These are phyloP conservation scores for Sphaerobolus stellatus DNA, from an alignment of 1,284 basidiomycete genomes.

Conservation along the genomic window DNA sequence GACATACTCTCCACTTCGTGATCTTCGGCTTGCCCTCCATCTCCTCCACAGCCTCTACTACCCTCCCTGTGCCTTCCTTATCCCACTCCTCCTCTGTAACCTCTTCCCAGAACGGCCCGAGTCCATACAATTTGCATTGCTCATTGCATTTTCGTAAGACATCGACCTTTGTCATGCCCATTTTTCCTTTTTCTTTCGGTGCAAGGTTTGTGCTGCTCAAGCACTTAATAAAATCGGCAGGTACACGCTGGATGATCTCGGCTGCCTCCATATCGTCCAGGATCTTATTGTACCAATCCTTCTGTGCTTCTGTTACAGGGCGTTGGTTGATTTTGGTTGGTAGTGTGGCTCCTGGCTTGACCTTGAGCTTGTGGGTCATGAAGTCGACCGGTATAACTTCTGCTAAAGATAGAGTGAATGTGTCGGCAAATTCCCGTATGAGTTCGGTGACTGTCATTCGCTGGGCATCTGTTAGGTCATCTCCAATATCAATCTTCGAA, in stretches of 20 bases:
- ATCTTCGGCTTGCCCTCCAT: too few relatives aligned
- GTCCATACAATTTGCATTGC: conserved; percentile 26
- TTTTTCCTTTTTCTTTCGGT: conserved; percentile 29
- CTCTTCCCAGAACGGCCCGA: conserved; percentile 15
- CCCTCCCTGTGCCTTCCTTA: conserved; percentile 5
- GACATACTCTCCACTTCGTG: conserved; percentile 36
- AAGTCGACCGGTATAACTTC: conserved; percentile 17
- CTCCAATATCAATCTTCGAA: conserved; percentile 17
- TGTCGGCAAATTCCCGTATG: conserved; percentile 15
- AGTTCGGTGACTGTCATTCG: conserved; percentile 7
- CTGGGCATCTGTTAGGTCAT: conserved; percentile 15
- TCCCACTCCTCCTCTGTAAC: conserved; percentile 12
- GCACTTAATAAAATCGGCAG: conserved; percentile 28
- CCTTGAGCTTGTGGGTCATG: conserved; percentile 20
- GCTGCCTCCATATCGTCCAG: conserved; percentile 34
- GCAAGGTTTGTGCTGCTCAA: conserved; percentile 30
- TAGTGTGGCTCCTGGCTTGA: conserved; percentile 16
- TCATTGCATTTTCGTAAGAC: conserved; percentile 29
- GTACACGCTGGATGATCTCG: conserved; percentile 28
- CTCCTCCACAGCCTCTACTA: too few relatives aligned
- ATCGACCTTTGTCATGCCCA: conserved; percentile 29
- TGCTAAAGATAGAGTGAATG: conserved; percentile 15
- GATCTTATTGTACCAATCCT: conserved; percentile 26
- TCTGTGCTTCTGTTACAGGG: conserved; percentile 30
- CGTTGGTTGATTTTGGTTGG: conserved; percentile 13